Percentiles rank a stretch among this genome's conserved stretches.
phyloP scores from a whole-genome alignment of 2,329 filamentous ascomycete genomes.

The Apiospora phragmitis region DNA sequence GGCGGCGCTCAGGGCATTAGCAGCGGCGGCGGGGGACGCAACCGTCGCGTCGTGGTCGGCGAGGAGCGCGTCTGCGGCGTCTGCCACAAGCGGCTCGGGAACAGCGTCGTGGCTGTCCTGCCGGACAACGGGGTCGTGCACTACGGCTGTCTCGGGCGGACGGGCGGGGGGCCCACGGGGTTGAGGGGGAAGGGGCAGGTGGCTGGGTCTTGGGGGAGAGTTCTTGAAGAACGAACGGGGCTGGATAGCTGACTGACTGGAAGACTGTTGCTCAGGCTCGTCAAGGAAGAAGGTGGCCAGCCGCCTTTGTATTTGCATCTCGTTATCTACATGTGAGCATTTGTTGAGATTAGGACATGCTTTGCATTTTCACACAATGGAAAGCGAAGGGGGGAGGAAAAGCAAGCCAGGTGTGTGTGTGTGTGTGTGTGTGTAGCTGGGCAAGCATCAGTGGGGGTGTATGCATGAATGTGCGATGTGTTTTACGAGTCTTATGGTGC shows the following conservation, averaged over 20 bases:
- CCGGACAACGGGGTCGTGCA: slow-evolving; percentile 82
- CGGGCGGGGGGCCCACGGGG: slow-evolving; percentile 32
- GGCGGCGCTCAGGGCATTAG: slow-evolving; percentile 37
- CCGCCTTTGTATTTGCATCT: neutral
- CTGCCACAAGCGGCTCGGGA: slow-evolving; percentile 89
- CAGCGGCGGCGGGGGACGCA: slow-evolving; percentile 48
- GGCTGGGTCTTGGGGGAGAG: slow-evolving; percentile 30
- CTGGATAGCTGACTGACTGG: too few relatives aligned
- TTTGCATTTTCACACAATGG: neutral
- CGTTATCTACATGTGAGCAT: neutral
- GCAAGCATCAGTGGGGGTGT: neutral
- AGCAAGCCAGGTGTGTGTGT: neutral
- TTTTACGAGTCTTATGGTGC: neutral
- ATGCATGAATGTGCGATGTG: slow-evolving; percentile 3
- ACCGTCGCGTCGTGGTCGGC: slow-evolving; percentile 72
- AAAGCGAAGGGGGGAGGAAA: neutral
- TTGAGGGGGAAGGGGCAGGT: slow-evolving; percentile 29
- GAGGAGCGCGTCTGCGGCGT: slow-evolving; percentile 91
- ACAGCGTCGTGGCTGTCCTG: slow-evolving; percentile 86
- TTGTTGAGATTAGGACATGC: neutral
- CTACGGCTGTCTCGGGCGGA: slow-evolving; percentile 69
- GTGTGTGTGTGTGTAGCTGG: too few relatives aligned
- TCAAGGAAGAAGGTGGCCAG: neutral
- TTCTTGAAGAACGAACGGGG: neutral
- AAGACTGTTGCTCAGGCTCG: neutral